Evolutionary conservation across 2,329 filamentous ascomycete genomes (phyloP).

Genomic region (Gaeumannomyces tritici): DNA sequence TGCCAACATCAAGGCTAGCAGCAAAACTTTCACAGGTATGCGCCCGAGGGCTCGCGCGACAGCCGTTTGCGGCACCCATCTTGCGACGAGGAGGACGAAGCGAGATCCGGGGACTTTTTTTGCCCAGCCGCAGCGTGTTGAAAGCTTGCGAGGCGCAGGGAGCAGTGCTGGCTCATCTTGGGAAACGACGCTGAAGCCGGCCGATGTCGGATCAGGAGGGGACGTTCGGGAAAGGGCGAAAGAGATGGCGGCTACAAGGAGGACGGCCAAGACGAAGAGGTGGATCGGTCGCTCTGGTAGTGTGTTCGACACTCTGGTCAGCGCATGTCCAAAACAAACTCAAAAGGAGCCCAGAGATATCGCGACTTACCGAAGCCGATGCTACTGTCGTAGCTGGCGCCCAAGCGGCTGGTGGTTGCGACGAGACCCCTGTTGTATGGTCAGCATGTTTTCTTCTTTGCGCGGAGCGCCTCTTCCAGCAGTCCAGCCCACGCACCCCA

Average conservation of each 20-base stretch:
- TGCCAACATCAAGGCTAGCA: not conserved
- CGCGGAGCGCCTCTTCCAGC: not conserved
- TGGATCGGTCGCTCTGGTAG: not conserved
- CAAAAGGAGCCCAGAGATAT: not conserved
- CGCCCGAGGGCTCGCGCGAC: not conserved
- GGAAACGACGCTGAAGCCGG: not conserved
- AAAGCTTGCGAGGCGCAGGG: not conserved
- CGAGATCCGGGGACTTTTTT: not conserved
- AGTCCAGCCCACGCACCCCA: not conserved
- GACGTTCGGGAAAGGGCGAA: not conserved
- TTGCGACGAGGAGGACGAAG: not conserved
- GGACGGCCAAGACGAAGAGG: not conserved
- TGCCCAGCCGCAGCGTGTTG: not conserved
- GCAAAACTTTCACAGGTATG: not conserved
- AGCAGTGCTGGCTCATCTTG: not conserved
- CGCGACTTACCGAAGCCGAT: not conserved
- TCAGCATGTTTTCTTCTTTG: not conserved
- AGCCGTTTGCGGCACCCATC: not conserved
- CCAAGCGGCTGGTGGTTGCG: conserved; percentile 1
- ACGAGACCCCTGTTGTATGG: not conserved
- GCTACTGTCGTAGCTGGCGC: not conserved
- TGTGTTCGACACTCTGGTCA: not conserved
- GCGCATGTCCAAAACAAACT: not conserved
- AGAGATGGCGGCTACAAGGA: not conserved
- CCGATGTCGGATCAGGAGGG: not conserved